These are phyloP conservation scores for Daldinia sp. DNA, from an alignment of 2,329 filamentous ascomycete species.

Conservation along the genomic window DNA sequence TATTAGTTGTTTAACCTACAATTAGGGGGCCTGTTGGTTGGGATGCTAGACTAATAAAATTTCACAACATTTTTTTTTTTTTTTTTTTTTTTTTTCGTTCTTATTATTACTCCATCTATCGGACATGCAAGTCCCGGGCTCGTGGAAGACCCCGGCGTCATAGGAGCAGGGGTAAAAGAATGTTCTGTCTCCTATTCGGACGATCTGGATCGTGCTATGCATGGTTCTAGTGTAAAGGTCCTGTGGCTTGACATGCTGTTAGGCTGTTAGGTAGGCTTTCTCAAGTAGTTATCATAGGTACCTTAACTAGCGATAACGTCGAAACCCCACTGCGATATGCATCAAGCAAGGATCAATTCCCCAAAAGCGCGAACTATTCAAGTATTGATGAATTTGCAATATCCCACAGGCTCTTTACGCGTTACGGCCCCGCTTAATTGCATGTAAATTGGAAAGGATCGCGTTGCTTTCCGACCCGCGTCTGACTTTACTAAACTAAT, in stretches of 20 bases:
- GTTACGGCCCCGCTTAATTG: constrained; percentile 34
- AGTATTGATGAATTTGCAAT: background rate
- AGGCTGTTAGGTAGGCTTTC: background rate
- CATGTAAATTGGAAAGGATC: constrained; percentile 19
- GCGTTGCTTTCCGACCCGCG: constrained; percentile 32
- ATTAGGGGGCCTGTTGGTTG: too few relatives aligned
- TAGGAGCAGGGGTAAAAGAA: constrained; percentile 33
- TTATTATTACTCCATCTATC: constrained; percentile 21
- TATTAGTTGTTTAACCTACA: too few relatives aligned
- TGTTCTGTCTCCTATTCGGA: constrained; percentile 13
- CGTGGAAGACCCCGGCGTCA: constrained; percentile 39
- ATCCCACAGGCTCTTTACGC: constrained; percentile 40
- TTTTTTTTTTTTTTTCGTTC: constrained; percentile 33
- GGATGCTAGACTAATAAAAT: too few relatives aligned
- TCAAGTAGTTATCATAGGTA: background rate
- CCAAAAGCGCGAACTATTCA: constrained; percentile 7
- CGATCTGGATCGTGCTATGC: constrained; percentile 25
- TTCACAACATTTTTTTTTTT: constrained; percentile 10
- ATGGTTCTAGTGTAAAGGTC: constrained; percentile 3
- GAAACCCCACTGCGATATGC: too few relatives aligned
- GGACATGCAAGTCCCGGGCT: constrained; percentile 24
- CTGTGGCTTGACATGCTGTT: constrained; percentile 2
- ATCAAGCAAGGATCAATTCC: background rate
- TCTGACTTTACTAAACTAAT: constrained; percentile 13
- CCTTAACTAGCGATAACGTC: too few relatives aligned